Evolutionary conservation across 164 flowering plant species (phyloP), one percentile per base, ranked within the genome.

Genomic region (Saururus chinensis): DNA sequence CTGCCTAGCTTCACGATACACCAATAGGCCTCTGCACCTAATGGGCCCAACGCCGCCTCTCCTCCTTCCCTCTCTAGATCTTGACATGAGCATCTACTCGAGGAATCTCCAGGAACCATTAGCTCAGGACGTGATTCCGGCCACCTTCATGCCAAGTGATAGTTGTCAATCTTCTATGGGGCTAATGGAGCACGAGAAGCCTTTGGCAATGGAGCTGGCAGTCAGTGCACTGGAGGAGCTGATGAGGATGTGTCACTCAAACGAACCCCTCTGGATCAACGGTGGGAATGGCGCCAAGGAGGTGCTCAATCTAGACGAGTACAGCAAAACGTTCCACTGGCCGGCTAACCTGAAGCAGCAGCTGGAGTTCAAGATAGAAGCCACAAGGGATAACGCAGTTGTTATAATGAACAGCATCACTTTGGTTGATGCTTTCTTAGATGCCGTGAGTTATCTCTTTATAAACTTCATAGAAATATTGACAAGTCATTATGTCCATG

Each of bases 361-460:
- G 1, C 64, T 20, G 42, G 83, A 75, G 63, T 51, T 81, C 40
- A 79, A 84, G 76, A 81, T 67, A 0, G 98, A 93, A 68, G 97
- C 90, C 1, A 75, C 87, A 1, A 74, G 96, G 20, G 81, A 80
- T 54, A 78, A 63, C 22, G 82, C 85, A 13, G 84, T 88, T 35
- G 91, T 93, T 64, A 87, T 90, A 6, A 90, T 90, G 89, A 90
- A 90, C 42, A 84, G 89, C 79, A 79, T 87, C 70, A 87, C 80
- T 35, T 74, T 93, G 19, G 96, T 85, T 0, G 92, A 88, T 52
- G 88, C 91, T 7, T 90, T 93, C 70, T 72, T 93, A 51, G 96
- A 93, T 82, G 84, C 88, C 11, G 99, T 93, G 77, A 82, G 93
- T 60, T 9, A 52, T 21, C 64, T 30, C 37, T 30, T 30, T 2